These are phyloP conservation scores for Phytopythium montanum DNA, from an alignment of 352 stramenopile genomes.

Conservation along the genomic window DNA sequence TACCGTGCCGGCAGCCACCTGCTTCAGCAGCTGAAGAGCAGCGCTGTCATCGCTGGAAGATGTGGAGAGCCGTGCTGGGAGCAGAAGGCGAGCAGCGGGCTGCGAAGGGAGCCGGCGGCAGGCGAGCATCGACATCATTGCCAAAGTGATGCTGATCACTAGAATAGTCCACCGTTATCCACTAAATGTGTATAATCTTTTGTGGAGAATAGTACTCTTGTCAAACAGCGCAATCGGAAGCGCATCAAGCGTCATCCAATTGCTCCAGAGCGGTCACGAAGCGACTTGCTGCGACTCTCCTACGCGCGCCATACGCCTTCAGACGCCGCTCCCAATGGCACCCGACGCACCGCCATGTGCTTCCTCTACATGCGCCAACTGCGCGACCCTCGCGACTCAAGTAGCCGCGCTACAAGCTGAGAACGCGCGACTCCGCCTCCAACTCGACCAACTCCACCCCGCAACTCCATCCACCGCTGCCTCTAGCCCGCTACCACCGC, in stretches of 20 bases:
- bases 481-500: neutral
- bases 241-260: neutral
- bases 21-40: neutral
- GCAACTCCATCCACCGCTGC: neutral
- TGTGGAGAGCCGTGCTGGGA: neutral
- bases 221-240: neutral
- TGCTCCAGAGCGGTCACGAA: neutral
- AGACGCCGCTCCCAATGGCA: neutral
- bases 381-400: neutral
- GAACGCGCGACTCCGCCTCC: constrained; percentile 1
- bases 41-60: neutral
- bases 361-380: neutral
- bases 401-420: constrained; percentile 4
- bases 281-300: neutral
- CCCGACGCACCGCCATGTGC: neutral
- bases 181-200: neutral
- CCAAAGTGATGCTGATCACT: neutral
- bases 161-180: too few species aligned
- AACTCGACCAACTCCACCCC: neutral
- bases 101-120: neutral
- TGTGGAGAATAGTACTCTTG: neutral
- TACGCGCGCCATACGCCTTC: neutral
- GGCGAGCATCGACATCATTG: neutral
- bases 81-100: neutral
- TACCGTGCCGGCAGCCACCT: constrained; percentile 2